Evolutionary conservation across 768 basidiomycete genomes (phyloP).

Genomic region (Phanerochaete sordida): DNA sequence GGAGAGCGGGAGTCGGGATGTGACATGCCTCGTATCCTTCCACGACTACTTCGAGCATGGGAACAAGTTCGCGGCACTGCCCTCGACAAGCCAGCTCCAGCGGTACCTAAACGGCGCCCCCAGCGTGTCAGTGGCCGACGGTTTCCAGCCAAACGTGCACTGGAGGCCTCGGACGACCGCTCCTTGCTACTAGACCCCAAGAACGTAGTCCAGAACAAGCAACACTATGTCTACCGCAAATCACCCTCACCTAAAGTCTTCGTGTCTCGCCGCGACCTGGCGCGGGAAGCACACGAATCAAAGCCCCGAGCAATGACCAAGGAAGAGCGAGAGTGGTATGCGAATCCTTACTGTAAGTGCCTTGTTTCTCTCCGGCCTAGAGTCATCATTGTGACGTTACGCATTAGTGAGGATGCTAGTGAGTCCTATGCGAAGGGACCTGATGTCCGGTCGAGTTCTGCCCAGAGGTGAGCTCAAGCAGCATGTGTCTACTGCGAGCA

Average conservation of each 20-base stretch:
- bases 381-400: too few species aligned
- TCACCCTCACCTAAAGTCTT: slow-evolving; percentile 45
- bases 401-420: slow-evolving; percentile 66
- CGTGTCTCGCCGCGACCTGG: slow-evolving; percentile 17
- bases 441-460: slow-evolving; percentile 43
- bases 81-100: not conserved
- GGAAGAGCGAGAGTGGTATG: slow-evolving; percentile 64
- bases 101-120: slow-evolving; percentile 34
- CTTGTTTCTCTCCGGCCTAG: not conserved
- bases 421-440: slow-evolving; percentile 58
- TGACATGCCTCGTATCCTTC: slow-evolving; percentile 67
- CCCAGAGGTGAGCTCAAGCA: slow-evolving; percentile 48
- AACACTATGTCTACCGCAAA: slow-evolving; percentile 54
- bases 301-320: slow-evolving; percentile 53
- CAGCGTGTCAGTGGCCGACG: slow-evolving; percentile 4
- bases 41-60: slow-evolving; percentile 52
- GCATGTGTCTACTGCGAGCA: not conserved
- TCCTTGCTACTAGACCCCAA: slow-evolving; percentile 60
- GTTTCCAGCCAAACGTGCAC: not conserved
- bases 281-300: not conserved
- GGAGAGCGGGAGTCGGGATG: not conserved
- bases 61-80: slow-evolving; percentile 20
- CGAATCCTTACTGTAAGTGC: slow-evolving; percentile 69
- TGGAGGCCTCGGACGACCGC: slow-evolving; percentile 36
- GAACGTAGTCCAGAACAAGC: slow-evolving; percentile 54